phyloP scores from a whole-genome alignment of 2,329 filamentous ascomycete genomes.

The Knufia fluminis region DNA sequence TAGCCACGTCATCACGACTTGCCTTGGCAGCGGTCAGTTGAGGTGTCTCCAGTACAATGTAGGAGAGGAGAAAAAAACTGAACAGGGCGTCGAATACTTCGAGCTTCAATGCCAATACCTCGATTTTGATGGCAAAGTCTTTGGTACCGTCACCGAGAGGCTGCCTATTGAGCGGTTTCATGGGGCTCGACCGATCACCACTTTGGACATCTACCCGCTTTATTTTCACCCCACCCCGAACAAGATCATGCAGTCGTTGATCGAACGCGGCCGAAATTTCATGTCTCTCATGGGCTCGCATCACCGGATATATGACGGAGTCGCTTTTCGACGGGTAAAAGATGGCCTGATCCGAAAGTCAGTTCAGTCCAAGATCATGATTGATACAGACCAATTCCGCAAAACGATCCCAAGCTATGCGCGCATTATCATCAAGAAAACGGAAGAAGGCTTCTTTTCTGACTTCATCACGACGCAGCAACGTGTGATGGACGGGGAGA shows the following conservation, averaged over 20 bases:
- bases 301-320: constrained; percentile 27
- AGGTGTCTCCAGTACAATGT: constrained; percentile 20
- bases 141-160: constrained; percentile 23
- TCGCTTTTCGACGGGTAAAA: constrained; percentile 27
- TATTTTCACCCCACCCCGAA: constrained; percentile 22
- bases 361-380: constrained; percentile 24
- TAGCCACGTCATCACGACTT: constrained; percentile 23
- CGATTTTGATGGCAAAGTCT: constrained; percentile 26
- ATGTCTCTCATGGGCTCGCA: constrained; percentile 23
- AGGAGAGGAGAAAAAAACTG: constrained; percentile 20
- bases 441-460: constrained; percentile 6
- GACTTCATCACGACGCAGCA: not conserved
- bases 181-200: constrained; percentile 25
- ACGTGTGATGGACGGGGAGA: not conserved
- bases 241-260: constrained; percentile 21
- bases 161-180: constrained; percentile 24
- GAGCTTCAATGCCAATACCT: constrained; percentile 25
- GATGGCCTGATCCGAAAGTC: constrained; percentile 15
- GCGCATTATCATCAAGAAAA: constrained; percentile 10
- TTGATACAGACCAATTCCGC: constrained; percentile 25
- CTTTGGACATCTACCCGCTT: constrained; percentile 27
- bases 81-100: constrained; percentile 19
- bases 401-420: constrained; percentile 23
- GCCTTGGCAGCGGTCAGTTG: constrained; percentile 9
- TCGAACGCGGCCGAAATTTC: constrained; percentile 26